These are phyloP conservation scores for Emergomyces orientalis DNA, from an alignment of 2,329 filamentous ascomycete species.

Conservation along the genomic window DNA sequence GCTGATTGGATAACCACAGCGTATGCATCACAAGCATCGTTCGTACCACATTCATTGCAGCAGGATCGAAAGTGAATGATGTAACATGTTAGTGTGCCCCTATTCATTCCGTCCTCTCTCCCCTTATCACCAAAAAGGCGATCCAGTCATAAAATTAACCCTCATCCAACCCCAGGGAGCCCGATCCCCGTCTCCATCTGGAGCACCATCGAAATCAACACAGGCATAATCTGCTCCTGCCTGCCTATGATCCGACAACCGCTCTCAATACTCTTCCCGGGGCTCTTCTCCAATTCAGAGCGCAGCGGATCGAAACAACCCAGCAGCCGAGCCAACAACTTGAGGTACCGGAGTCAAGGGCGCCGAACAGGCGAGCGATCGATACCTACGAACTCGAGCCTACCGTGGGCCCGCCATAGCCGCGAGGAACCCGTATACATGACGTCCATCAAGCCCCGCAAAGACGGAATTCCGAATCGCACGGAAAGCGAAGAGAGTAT, in stretches of 20 bases:
- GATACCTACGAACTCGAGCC: neutral
- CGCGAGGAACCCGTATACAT: neutral
- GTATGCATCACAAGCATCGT: neutral
- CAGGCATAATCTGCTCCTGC: slow-evolving; percentile 32
- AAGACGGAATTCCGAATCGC: neutral
- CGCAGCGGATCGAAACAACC: neutral
- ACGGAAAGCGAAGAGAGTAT: neutral
- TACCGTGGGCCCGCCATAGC: neutral
- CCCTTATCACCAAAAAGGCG: neutral
- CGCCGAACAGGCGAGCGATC: neutral
- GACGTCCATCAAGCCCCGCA: neutral
- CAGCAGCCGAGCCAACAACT: neutral
- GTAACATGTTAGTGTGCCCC: neutral
- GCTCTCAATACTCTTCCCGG: neutral
- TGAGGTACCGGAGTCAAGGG: neutral
- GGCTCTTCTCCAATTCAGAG: neutral
- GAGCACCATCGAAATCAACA: slow-evolving; percentile 27
- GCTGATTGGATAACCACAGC: neutral
- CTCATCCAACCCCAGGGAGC: neutral
- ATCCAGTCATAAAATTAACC: neutral
- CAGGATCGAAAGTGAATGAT: neutral
- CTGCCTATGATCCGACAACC: slow-evolving; percentile 18
- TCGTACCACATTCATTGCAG: neutral
- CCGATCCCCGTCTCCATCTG: slow-evolving; percentile 17
- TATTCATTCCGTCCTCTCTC: neutral